Conservation (phyloP, 2,329 filamentous ascomycete genomes). For the Alternaria burnsii region DNA sequence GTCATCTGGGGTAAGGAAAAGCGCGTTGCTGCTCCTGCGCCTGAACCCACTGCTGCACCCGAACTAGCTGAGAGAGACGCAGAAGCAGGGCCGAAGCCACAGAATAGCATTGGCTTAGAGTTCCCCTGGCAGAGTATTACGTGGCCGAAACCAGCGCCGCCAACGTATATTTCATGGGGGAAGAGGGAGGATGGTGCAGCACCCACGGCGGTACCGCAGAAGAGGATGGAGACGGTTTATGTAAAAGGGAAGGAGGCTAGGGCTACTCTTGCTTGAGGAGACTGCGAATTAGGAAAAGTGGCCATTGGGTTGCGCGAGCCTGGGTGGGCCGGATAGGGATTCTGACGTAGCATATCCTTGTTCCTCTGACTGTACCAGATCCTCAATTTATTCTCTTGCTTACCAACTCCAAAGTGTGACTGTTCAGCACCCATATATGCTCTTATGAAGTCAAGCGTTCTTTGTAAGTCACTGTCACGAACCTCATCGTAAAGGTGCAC, state of each 20-base stretch:
- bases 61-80: neutral
- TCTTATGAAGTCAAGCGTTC: neutral
- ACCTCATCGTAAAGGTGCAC: neutral
- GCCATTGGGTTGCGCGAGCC: accelerated
- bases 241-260: neutral
- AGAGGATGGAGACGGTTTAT: slow-evolving; percentile 5
- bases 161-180: slow-evolving; percentile 24
- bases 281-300: neutral
- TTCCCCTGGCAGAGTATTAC: slow-evolving; percentile 6
- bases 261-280: neutral
- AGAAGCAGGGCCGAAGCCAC: slow-evolving; percentile 8
- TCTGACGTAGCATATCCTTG: neutral
- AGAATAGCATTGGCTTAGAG: slow-evolving; percentile 9
- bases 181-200: slow-evolving; percentile 17
- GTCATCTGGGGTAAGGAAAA: slow-evolving; percentile 23
- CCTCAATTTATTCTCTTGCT: neutral
- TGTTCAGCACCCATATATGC: neutral
- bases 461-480: neutral
- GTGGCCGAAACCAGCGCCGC: slow-evolving; percentile 13
- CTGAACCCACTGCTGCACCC: neutral
- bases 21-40: neutral
- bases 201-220: neutral
- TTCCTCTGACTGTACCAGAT: neutral
- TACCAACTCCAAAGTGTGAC: neutral
- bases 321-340: too few relatives aligned